These are phyloP conservation scores for Lactarius quietus DNA, from an alignment of 768 basidiomycete species.

Conservation along the genomic window DNA sequence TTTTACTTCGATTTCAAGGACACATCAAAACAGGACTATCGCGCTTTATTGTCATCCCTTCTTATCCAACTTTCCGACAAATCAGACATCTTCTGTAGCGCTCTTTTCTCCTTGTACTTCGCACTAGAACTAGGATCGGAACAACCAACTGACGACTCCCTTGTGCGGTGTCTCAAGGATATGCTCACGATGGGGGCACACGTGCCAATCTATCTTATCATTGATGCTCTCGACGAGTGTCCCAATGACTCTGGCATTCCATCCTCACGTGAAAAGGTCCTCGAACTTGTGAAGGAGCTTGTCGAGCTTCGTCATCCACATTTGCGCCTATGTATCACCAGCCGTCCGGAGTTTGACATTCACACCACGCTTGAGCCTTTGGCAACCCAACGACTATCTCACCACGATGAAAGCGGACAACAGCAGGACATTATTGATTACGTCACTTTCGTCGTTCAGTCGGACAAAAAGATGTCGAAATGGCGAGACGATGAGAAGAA, in stretches of 20 bases:
- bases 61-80: not conserved
- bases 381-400: not conserved
- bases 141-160: not conserved
- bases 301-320: not conserved
- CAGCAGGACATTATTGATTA: not conserved
- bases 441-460: not conserved
- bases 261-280: not conserved
- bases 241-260: not conserved
- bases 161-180: not conserved
- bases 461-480: no score
- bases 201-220: not conserved
- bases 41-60: not conserved
- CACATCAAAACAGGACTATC: not conserved
- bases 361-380: not conserved
- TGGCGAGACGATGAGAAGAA: not conserved
- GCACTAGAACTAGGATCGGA: not conserved
- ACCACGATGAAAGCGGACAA: not conserved
- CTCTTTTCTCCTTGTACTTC: not conserved
- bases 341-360: not conserved
- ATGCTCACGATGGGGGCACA: not conserved
- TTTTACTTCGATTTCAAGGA: not conserved
- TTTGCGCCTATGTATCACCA: not conserved
- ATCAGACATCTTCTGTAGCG: not conserved
- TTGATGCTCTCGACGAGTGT: slow-evolving; percentile 1
- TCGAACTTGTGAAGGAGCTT: not conserved